Conservation (phyloP, 2,329 filamentous ascomycete genomes). For the Tolypocladium pustulatum region DNA sequence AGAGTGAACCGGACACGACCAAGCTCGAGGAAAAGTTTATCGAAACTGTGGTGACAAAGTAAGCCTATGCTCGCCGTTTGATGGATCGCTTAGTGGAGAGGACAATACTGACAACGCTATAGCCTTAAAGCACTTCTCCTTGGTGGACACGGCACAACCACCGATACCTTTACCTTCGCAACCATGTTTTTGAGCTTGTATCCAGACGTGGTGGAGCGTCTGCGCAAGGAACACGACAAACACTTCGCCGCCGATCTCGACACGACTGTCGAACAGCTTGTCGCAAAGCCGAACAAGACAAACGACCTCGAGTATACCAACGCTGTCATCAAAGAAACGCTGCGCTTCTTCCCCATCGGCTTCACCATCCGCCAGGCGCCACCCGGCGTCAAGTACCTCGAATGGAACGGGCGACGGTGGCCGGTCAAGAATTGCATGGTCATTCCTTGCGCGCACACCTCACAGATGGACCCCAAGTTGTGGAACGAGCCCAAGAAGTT, state of each 20-base stretch:
- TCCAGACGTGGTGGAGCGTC: conserved; percentile 7
- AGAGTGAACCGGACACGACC: conserved; percentile 4
- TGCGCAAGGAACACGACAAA: conserved; percentile 12
- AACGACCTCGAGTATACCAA: conserved; percentile 39
- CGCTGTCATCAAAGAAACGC: conserved; percentile 42
- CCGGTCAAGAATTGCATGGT: conserved; percentile 21
- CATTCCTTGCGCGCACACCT: conserved; percentile 9
- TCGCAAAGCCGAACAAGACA: conserved; percentile 32
- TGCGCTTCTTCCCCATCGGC: conserved; percentile 40
- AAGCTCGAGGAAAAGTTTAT: conserved; percentile 7
- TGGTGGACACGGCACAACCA: conserved; percentile 13
- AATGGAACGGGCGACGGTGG: conserved; percentile 26
- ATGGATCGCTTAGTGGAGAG: neutral
- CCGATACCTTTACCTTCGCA: conserved; percentile 1
- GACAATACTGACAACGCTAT: neutral
- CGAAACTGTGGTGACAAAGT: conserved; percentile 2
- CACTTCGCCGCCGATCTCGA: conserved; percentile 17
- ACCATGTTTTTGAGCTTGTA: conserved; percentile 13
- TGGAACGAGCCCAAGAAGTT: conserved; percentile 27
- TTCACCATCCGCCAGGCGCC: conserved; percentile 26
- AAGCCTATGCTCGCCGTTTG: neutral
- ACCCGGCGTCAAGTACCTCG: conserved; percentile 21
- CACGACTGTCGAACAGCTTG: conserved; percentile 21
- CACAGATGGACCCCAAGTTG: conserved; percentile 20
- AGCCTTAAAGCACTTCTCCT: conserved; percentile 13